These are phyloP conservation scores for Rauvolfia tetraphylla DNA, from an alignment of 257 asterid species.

Conservation along the genomic window DNA sequence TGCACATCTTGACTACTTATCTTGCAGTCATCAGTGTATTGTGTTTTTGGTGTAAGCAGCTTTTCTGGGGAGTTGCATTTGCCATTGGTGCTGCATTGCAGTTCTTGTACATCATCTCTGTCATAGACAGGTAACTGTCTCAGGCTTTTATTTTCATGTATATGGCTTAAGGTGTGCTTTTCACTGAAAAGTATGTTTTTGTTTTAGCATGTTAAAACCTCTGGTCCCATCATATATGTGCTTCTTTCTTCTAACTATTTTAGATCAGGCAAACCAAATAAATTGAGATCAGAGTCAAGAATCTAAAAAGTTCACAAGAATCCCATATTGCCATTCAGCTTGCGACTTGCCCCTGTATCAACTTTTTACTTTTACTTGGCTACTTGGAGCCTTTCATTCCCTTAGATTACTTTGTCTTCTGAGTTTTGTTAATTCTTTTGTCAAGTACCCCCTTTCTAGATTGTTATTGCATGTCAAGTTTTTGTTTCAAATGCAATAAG, in stretches of 20 bases:
- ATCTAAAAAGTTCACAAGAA: background rate
- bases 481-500: background rate
- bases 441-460: background rate
- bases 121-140: conserved; percentile 75
- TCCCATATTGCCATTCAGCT: background rate
- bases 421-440: background rate
- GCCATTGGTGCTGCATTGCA: conserved; percentile 87
- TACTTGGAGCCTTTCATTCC: conserved; percentile 1
- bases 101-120: conserved; percentile 82
- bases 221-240: background rate
- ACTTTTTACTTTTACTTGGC: background rate
- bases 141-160: background rate
- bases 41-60: conserved; percentile 80
- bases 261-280: background rate
- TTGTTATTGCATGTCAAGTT: background rate
- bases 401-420: background rate
- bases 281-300: background rate
- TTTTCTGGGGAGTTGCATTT: conserved; percentile 91
- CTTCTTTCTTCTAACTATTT: background rate
- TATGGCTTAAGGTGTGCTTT: background rate
- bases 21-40: conserved; percentile 91
- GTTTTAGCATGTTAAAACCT: conserved; percentile 6
- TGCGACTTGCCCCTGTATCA: background rate
- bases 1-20: conserved; percentile 88
- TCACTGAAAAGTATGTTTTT: conserved; percentile 3